Base-by-base conservation (phyloP, 192 early-diverging fungal genomes). In the Podila verticillata region DNA sequence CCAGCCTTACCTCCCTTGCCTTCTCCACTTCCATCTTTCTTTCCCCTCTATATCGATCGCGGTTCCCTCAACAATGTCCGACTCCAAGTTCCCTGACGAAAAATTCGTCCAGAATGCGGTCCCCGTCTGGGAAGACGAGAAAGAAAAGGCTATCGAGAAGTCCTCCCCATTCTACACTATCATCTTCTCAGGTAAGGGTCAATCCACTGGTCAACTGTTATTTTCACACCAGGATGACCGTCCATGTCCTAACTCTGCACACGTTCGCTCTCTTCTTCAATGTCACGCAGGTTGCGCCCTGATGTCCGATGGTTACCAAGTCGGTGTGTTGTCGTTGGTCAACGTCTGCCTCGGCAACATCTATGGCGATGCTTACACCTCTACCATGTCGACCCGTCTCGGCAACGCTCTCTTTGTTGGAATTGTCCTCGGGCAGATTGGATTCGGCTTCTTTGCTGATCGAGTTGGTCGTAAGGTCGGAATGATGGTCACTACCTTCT, bases 281-380 rank as follows among this genome's bases (percentile, higher is more conserved):
- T 36, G 28, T 13, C 32, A 31, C 28, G 35, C 30, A 72, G 70
- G 70, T 1, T 64, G 83, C 39, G 87, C 87, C 2, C 57, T 88
- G 6, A 58, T 86, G 44, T 86, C 85, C 2, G 85, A 86, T 75
- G 87, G 87, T 13, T 88, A 88, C 49, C 87, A 88, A 31, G 80
- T 79, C 58, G 84, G 84, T 24, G 74, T 86, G 12, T 73, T 88
- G 13, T 83, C 75, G 15, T 72, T 86, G 60, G 64, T 75, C 28
- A 86, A 86, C 39, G 68, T 83, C 12, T 65, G 78, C 26, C 70
- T 86, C 10, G 48, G 44, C 30, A 75, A 77, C 17, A 79, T 83
- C 17, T 86, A 88, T 51, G 77, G 75, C 5, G 59, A 63, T 29
- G 66, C 57, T 0, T 68, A 82, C 8, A 78, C 83, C 17, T 66